Evolutionary conservation across 306 rosid genomes (phyloP).

Genomic region (Heteromeles arbutifolia): DNA sequence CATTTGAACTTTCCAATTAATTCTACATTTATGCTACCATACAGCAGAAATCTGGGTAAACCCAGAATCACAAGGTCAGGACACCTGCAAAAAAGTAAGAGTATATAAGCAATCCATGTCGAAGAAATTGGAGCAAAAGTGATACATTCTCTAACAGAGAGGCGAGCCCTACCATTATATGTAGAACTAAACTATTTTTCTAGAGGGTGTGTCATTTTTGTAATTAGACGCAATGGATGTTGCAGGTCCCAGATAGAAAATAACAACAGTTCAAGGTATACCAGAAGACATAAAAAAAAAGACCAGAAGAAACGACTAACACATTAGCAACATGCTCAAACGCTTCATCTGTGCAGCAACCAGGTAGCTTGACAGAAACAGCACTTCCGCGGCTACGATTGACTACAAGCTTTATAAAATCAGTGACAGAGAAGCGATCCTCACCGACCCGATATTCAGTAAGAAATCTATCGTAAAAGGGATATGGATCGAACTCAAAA

Average conservation of each 20-base stretch:
- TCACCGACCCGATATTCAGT: neutral
- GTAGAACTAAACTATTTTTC: too few relatives aligned
- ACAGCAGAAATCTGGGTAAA: neutral
- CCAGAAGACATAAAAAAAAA: neutral
- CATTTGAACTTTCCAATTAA: neutral
- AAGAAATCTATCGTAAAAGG: neutral
- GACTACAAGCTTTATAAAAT: neutral
- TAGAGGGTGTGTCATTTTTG: too few relatives aligned
- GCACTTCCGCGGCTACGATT: neutral
- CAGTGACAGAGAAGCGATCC: neutral
- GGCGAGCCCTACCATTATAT: too few relatives aligned
- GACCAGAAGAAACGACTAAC: neutral
- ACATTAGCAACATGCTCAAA: neutral
- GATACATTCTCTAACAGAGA: too few relatives aligned
- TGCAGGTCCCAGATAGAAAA: neutral
- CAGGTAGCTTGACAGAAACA: constrained; percentile 2
- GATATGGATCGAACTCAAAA: neutral
- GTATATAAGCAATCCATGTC: too few relatives aligned
- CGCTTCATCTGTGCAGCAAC: neutral
- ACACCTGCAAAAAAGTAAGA: neutral
- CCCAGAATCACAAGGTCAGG: neutral
- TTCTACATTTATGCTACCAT: neutral
- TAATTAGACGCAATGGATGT: too few relatives aligned
- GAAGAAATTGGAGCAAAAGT: too few relatives aligned
- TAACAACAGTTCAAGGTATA: neutral